A percentile compares a stretch with the other conserved stretches of the same genome.
phyloP scores from a whole-genome alignment of 148 eudicot genomes.

The Fagopyrum tataricum region DNA sequence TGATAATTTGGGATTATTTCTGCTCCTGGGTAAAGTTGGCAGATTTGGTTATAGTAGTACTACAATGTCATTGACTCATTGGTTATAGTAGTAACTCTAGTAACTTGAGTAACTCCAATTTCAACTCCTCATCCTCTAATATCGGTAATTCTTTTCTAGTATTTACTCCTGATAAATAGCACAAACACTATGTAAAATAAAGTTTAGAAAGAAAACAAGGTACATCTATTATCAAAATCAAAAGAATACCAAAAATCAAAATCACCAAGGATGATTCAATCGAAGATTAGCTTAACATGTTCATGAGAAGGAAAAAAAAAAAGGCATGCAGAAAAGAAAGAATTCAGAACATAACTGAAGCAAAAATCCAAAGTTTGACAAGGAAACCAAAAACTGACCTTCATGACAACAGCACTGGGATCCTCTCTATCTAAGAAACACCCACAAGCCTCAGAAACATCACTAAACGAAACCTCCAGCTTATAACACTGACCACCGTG shows the following conservation, averaged over 20 bases:
- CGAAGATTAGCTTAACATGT: background rate
- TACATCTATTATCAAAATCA: background rate
- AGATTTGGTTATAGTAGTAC: constrained; percentile 5
- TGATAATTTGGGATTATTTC: constrained; percentile 13
- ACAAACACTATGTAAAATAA: background rate
- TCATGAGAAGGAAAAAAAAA: background rate
- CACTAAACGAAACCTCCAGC: constrained; percentile 67
- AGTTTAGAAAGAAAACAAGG: background rate
- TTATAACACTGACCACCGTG: constrained; percentile 35
- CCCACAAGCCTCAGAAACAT: constrained; percentile 51
- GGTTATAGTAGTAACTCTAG: no score
- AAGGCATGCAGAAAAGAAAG: constrained; percentile 6
- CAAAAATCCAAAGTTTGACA: constrained; percentile 3
- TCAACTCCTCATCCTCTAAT: background rate
- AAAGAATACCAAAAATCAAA: background rate
- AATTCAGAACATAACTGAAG: background rate
- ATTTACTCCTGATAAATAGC: background rate
- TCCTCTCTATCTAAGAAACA: constrained; percentile 36
- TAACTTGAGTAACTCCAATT: no score
- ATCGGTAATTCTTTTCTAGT: background rate
- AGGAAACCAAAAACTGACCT: constrained; percentile 31
- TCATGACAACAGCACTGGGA: constrained; percentile 62
- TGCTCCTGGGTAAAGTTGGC: constrained; percentile 10
- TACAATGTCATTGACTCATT: constrained; percentile 1
- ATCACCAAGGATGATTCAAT: background rate